Evolutionary conservation across 1,284 basidiomycete species (phyloP), one percentile per base, ranked within the genome.

Genomic region (Fomitiporia mediterranea): DNA sequence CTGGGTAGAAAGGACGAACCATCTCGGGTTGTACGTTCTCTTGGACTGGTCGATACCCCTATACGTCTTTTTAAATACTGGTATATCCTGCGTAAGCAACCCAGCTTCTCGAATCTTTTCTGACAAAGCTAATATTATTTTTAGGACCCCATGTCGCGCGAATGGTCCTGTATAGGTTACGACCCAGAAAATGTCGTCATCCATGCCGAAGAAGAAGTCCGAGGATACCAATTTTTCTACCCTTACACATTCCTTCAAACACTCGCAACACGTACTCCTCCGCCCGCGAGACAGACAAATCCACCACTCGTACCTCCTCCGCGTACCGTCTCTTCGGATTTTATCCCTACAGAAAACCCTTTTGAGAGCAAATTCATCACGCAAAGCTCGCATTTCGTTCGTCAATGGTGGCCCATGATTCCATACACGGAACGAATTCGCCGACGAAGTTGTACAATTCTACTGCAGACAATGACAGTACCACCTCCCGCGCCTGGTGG

Each of bases 371-470:
- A 19, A 44, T 60, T 50, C 38, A 21, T 43, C 11, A 27, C 54
- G 8, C 54, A 87, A 63, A 80, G 78, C 47, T 83, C 84, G 0
- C 85, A 88, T 66, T 88, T 87, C 57, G 84, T 88, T 4, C 77
- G 85, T 11, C 85, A 88, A 58, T 88, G 85, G 85, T 88, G 85
- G 85, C 85, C 85, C 3, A 80, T 79, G 2, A 67, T 87, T 5
- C 73, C 80, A 0, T 32, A 49, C n/a, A 13, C 40, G 8, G 30
- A 34, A 35, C 72, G 74, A 1, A 70, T 86, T 9, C 84, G 82
- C 1, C 73, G 79, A 11, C 74, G 86, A 8, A 86, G 83, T 66
- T 87, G 84, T 62, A 85, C 85, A 0, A 84, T 88, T n/a, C 75
- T 86, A 15, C 72, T 88, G 0, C 74, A 86, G 2, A 79, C 83